These are phyloP conservation scores for Calonectria henricotiae DNA, from an alignment of 2,329 filamentous ascomycete species.

Conservation along the genomic window DNA sequence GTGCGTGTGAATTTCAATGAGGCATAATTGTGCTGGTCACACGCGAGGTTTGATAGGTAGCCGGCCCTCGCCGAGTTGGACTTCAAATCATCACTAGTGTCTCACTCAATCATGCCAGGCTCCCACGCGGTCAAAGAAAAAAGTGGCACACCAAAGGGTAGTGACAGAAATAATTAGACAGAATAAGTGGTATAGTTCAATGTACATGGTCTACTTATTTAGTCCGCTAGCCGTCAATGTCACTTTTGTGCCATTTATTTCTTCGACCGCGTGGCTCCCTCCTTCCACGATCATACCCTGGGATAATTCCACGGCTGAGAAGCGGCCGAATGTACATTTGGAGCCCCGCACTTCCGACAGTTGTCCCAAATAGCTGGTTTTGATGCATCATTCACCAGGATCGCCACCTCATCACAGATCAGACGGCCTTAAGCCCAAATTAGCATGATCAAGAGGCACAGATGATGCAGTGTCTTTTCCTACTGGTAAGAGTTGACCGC, in stretches of 20 bases:
- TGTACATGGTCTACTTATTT: too few relatives aligned
- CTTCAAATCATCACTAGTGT: background rate
- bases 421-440: background rate
- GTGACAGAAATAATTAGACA: too few relatives aligned
- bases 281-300: too few relatives aligned
- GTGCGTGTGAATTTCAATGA: background rate
- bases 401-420: background rate
- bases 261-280: too few relatives aligned
- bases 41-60: background rate
- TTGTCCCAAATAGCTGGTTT: background rate
- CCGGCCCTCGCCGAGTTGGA: background rate
- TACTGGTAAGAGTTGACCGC: background rate
- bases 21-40: background rate
- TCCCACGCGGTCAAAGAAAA: too few relatives aligned
- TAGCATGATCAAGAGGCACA: background rate
- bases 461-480: background rate
- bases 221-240: too few relatives aligned
- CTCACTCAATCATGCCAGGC: background rate
- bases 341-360: background rate
- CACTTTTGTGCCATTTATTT: too few relatives aligned
- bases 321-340: background rate
- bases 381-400: background rate
- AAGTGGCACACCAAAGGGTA: too few relatives aligned
- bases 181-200: too few relatives aligned
- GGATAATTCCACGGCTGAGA: background rate